These are phyloP conservation scores for Venturiaceae sp. DNA, from an alignment of 2,329 filamentous ascomycete genomes.

Conservation along the genomic window DNA sequence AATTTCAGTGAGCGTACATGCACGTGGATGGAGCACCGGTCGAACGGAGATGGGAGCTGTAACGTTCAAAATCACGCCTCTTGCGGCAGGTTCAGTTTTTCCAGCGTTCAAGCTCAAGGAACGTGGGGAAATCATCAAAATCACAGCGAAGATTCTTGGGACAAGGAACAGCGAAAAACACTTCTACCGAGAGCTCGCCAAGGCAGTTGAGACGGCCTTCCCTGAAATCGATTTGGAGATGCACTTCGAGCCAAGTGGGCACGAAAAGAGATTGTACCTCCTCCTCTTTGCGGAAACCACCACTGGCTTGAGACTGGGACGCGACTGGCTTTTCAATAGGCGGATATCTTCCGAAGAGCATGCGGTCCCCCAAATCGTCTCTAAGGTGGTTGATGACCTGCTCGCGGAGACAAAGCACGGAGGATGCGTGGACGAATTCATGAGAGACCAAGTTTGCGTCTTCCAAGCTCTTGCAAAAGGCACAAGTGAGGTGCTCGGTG, in stretches of 20 bases:
- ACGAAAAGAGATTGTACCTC: slow-evolving; percentile 40
- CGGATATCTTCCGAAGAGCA: slow-evolving; percentile 15
- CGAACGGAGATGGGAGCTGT: slow-evolving; percentile 36
- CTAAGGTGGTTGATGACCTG: slow-evolving; percentile 34
- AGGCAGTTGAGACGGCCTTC: background rate
- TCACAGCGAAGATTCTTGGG: slow-evolving; percentile 29
- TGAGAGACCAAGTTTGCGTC: slow-evolving; percentile 50
- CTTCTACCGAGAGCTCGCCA: slow-evolving; percentile 14
- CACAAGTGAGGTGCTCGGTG: slow-evolving; percentile 23
- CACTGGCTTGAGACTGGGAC: slow-evolving; percentile 37
- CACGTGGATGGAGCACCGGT: slow-evolving; percentile 46
- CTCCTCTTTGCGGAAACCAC: slow-evolving; percentile 44
- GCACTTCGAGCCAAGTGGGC: slow-evolving; percentile 31
- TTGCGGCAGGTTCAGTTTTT: slow-evolving; percentile 17
- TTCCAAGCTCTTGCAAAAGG: slow-evolving; percentile 47
- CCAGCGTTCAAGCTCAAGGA: slow-evolving; percentile 25
- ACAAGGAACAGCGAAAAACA: slow-evolving; percentile 21
- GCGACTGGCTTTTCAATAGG: slow-evolving; percentile 39
- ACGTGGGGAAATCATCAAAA: slow-evolving; percentile 16
- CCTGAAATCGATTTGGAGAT: slow-evolving; percentile 7
- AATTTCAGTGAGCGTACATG: slow-evolving; percentile 31
- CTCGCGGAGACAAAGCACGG: slow-evolving; percentile 34
- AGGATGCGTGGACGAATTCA: slow-evolving; percentile 43
- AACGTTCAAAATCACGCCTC: slow-evolving; percentile 37
- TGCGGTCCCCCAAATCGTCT: slow-evolving; percentile 27